Evolutionary conservation across 2,329 filamentous ascomycete species (phyloP).

Genomic region (Hypoxylon sp.): DNA sequence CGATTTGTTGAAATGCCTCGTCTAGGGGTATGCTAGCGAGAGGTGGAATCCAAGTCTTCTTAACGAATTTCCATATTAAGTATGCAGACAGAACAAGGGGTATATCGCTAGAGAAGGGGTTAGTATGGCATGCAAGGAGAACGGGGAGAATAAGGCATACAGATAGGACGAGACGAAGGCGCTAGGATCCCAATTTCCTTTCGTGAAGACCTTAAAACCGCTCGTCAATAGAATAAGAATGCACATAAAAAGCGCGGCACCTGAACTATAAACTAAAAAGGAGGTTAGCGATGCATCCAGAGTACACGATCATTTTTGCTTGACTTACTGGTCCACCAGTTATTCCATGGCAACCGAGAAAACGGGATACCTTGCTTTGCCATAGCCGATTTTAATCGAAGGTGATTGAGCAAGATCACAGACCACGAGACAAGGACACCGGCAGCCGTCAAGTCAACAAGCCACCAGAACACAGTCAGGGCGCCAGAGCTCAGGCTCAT

Average conservation of each 20-base stretch:
- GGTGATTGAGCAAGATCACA: slow-evolving; percentile 66
- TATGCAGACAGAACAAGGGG: slow-evolving; percentile 66
- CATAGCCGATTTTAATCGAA: slow-evolving; percentile 63
- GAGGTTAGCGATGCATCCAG: slow-evolving; percentile 11
- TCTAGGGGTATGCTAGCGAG: slow-evolving; percentile 61
- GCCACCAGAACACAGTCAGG: slow-evolving; percentile 71
- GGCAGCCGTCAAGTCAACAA: slow-evolving; percentile 68
- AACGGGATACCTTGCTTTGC: slow-evolving; percentile 62
- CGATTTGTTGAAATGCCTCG: slow-evolving; percentile 60
- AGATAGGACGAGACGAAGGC: slow-evolving; percentile 70
- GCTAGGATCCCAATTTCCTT: slow-evolving; percentile 64
- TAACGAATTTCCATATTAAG: slow-evolving; percentile 70
- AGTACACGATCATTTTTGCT: not conserved
- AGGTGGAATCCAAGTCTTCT: slow-evolving; percentile 65
- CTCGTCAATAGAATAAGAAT: slow-evolving; percentile 73
- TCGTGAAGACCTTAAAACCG: slow-evolving; percentile 71
- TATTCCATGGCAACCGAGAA: slow-evolving; percentile 66
- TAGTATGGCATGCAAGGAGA: slow-evolving; percentile 1
- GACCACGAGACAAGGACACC: slow-evolving; percentile 72
- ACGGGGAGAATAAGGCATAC: slow-evolving; percentile 51
- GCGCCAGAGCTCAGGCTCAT: slow-evolving; percentile 65
- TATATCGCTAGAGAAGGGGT: slow-evolving; percentile 59
- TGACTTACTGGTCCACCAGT: slow-evolving; percentile 66
- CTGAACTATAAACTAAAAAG: slow-evolving; percentile 65
- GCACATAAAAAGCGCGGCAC: slow-evolving; percentile 65